These are phyloP conservation scores for Maudiozyma saulgeensis DNA, from an alignment of 805 yeast species.

Conservation along the genomic window DNA sequence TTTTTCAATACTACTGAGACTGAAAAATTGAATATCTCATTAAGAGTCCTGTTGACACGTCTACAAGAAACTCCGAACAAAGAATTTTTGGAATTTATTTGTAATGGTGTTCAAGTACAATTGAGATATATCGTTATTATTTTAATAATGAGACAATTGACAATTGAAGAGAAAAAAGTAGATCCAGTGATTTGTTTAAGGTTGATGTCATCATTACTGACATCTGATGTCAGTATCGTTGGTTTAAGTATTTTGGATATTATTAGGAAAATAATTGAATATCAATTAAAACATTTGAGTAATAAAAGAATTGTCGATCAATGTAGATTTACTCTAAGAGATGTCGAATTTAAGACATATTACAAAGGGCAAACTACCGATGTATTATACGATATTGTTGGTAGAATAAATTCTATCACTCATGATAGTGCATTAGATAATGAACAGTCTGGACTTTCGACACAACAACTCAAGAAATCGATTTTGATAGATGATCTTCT, in stretches of 20 bases:
- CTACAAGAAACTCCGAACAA: conserved; percentile 30
- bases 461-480: conserved; percentile 9
- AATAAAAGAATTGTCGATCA: conserved; percentile 29
- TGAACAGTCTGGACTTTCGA: background rate
- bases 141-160: conserved; percentile 33
- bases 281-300: conserved; percentile 33
- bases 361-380: conserved; percentile 83
- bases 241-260: conserved; percentile 82
- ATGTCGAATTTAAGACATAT: conserved; percentile 67
- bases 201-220: conserved; percentile 49
- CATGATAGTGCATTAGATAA: background rate
- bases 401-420: conserved; percentile 27
- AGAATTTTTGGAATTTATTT: conserved; percentile 49
- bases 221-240: conserved; percentile 72
- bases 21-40: conserved; percentile 49
- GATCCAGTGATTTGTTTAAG: conserved; percentile 30
- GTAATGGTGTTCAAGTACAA: conserved; percentile 75
- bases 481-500: conserved; percentile 16
- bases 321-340: conserved; percentile 52
- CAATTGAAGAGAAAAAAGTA: conserved; percentile 4
- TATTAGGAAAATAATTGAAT: conserved; percentile 45
- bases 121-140: conserved; percentile 56
- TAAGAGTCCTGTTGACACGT: conserved; percentile 42
- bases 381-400: conserved; percentile 58
- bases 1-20: conserved; percentile 57